Base-by-base conservation (phyloP, 306 rosid genomes). In the Malus orientalis region DNA sequence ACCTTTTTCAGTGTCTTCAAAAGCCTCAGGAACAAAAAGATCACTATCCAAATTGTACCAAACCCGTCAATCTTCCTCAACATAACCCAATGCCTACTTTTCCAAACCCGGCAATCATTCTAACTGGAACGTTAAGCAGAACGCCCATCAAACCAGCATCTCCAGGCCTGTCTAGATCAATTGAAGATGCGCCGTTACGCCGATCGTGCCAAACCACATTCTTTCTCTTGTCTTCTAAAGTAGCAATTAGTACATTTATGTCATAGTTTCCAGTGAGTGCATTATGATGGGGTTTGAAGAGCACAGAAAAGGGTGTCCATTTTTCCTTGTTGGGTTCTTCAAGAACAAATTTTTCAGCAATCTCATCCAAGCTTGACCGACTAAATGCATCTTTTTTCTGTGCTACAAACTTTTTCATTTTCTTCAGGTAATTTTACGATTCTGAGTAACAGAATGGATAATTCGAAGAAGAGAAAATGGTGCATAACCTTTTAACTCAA, bases 31-130 rank as follows among this genome's bases (percentile, higher is more conserved):
- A 25, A 80, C 83, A 75, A 53, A 32, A 76, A 87, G 90, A 83
- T 92, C 99, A 70, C 99, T 91, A 64, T 96, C 99, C 88, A 96
- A 87, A 82, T 92, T 91, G 76, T 85, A 91, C 98, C 98, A 87
- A 73, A 75, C 81, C 61, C 93, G 47, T 75, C 76, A 68, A 92
- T 74, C 85, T 83, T 89, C 89, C 90, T 91, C 86, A 92, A 62
- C 6, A 97, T 55, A 72, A 92, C 68, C 99, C 98, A 96, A 70
- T 92, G 99, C 80, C 98, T 88, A 83, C 89, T 71, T 75, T 49
- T 92, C 97, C 98, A 92, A 27, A 96, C 49, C 98, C 98, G 63
- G 72, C 88, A 85, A 82, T 84, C 82, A 88, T 89, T 45, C 59
- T 87, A 67, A 86, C 96, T 0, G 86, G 12, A 74, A 89, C 84